Evolutionary conservation across 108 stramenopile species (phyloP).

Genomic region (Cyclostephanos tholiformis): DNA sequence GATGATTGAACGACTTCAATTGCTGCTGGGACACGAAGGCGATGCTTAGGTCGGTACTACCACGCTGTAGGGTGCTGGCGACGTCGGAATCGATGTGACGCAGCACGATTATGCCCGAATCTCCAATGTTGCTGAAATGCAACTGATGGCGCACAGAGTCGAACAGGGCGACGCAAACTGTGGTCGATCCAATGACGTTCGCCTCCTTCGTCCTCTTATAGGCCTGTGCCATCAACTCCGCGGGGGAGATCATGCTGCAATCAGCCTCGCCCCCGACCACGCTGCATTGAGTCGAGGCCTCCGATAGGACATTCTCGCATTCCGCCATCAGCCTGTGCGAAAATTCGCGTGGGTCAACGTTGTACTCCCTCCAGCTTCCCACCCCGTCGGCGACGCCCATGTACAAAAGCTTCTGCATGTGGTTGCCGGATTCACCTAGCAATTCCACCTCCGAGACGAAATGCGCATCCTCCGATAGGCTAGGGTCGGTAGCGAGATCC

Average conservation of each 20-base stretch:
- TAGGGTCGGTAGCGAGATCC: constrained; percentile 64
- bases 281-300: constrained; percentile 47
- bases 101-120: constrained; percentile 93
- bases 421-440: constrained; percentile 66
- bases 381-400: constrained; percentile 96
- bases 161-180: constrained; percentile 90
- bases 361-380: constrained; percentile 95
- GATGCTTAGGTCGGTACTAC: constrained; percentile 84
- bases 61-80: constrained; percentile 87
- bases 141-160: constrained; percentile 91
- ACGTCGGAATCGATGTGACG: constrained; percentile 94
- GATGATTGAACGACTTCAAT: constrained; percentile 93
- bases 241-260: constrained; percentile 66
- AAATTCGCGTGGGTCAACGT: constrained; percentile 93
- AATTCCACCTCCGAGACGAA: constrained; percentile 63
- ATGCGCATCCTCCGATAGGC: constrained; percentile 90
- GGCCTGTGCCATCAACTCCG: constrained; percentile 70
- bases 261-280: constrained; percentile 47
- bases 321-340: constrained; percentile 85
- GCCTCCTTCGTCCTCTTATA: constrained; percentile 77
- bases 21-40: constrained; percentile 97
- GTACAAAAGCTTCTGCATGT: constrained; percentile 72
- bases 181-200: constrained; percentile 88
- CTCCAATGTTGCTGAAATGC: constrained; percentile 94
- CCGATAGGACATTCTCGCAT: constrained; percentile 66